phyloP scores from a whole-genome alignment of 1,284 basidiomycete species.

The Fomitopsis palustris region DNA sequence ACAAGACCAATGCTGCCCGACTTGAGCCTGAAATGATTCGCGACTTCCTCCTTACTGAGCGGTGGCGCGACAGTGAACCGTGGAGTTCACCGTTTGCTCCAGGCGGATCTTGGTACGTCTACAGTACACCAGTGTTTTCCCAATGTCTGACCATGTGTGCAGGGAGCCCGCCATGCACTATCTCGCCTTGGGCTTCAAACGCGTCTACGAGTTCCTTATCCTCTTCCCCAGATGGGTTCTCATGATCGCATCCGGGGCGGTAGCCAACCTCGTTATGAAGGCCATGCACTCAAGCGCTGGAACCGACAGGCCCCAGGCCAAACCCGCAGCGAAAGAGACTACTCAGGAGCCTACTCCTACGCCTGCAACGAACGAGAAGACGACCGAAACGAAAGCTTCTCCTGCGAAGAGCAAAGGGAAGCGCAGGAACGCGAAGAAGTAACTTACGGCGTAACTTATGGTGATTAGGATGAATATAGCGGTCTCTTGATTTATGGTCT shows the following conservation, averaged over 20 bases:
- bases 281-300: slow-evolving; percentile 42
- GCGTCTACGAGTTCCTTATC: slow-evolving; percentile 46
- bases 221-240: slow-evolving; percentile 58
- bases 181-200: slow-evolving; percentile 46
- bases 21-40: slow-evolving; percentile 55
- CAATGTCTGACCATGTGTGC: slow-evolving; percentile 1
- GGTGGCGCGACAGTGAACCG: slow-evolving; percentile 52
- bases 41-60: slow-evolving; percentile 58
- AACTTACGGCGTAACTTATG: slow-evolving; percentile 10
- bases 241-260: slow-evolving; percentile 50
- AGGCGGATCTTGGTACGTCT: slow-evolving; percentile 64
- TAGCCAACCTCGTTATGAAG: slow-evolving; percentile 57
- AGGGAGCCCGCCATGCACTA: slow-evolving; percentile 71
- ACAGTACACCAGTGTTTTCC: slow-evolving; percentile 4
- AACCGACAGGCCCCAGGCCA: slow-evolving; percentile 4
- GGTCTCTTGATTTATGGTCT: neutral
- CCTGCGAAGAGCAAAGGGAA: slow-evolving; percentile 22
- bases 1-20: slow-evolving; percentile 56
- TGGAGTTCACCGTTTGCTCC: slow-evolving; percentile 66
- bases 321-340: neutral
- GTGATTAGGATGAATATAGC: neutral
- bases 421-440: slow-evolving; percentile 22
- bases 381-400: slow-evolving; percentile 10
- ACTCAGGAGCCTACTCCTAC: neutral
- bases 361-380: neutral